Evolutionary conservation across 2,329 filamentous ascomycete genomes (phyloP).

Genomic region (Fusarium papillatum): DNA sequence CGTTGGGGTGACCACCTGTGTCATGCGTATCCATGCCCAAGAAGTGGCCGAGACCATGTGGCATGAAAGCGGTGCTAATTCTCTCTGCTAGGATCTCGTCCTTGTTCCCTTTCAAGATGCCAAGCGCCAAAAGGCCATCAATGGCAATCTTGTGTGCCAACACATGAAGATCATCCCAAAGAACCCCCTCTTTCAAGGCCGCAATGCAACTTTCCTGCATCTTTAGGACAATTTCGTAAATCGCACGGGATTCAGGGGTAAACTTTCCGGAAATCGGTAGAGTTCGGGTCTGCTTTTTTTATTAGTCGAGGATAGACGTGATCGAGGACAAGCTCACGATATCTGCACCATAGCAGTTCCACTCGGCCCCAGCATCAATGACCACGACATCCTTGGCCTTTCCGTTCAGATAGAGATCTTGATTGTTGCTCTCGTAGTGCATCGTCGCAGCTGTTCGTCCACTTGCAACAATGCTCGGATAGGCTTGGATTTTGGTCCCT

Average conservation of each 20-base stretch:
- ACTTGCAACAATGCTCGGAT: not conserved
- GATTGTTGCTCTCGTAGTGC: not conserved
- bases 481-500: not conserved
- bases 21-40: not conserved
- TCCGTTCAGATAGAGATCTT: not conserved
- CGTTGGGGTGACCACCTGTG: not conserved
- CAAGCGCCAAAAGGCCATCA: not conserved
- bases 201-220: not conserved
- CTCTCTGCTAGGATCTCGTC: not conserved
- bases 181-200: not conserved
- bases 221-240: not conserved
- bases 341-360: not conserved
- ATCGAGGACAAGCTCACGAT: not conserved
- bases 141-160: not conserved
- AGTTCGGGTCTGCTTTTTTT: not conserved
- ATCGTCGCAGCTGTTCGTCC: not conserved
- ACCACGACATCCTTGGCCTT: not conserved
- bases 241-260: not conserved
- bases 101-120: not conserved
- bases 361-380: not conserved
- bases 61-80: not conserved
- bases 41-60: not conserved
- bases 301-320: not conserved
- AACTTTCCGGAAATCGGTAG: not conserved
- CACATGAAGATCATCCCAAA: not conserved